phyloP scores from a whole-genome alignment of 768 basidiomycete species.

The Agaricus blazei region DNA sequence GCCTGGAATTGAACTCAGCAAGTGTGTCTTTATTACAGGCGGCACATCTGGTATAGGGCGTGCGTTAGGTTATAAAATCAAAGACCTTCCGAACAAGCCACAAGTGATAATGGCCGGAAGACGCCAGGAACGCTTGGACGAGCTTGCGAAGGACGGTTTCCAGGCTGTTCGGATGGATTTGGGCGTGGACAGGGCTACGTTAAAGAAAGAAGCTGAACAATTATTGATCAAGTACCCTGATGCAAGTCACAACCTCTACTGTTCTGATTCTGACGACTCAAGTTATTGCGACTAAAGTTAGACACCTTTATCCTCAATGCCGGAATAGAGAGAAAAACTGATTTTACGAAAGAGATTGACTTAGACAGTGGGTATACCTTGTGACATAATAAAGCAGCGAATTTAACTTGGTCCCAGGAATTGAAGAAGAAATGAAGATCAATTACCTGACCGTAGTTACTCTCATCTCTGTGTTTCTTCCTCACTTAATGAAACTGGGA shows the following conservation, averaged over 20 bases:
- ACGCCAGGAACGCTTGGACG: constrained; percentile 47
- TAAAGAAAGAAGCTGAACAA: constrained; percentile 36
- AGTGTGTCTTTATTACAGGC: constrained; percentile 48
- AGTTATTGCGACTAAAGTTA: neutral
- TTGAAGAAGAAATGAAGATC: constrained; percentile 42
- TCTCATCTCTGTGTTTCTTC: constrained; percentile 42
- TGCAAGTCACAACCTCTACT: constrained; percentile 22
- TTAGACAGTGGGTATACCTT: constrained; percentile 29
- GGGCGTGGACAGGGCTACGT: constrained; percentile 26
- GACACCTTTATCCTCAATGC: constrained; percentile 39
- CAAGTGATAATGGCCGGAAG: constrained; percentile 47
- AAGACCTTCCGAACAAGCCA: constrained; percentile 40
- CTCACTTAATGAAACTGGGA: constrained; percentile 48
- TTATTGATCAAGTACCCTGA: constrained; percentile 43
- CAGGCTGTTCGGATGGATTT: constrained; percentile 40
- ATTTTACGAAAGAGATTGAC: constrained; percentile 38
- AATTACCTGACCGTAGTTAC: constrained; percentile 50
- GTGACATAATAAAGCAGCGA: neutral
- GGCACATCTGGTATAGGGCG: constrained; percentile 57
- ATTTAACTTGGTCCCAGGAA: constrained; percentile 20
- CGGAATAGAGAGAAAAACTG: constrained; percentile 44
- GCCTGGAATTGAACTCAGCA: constrained; percentile 38
- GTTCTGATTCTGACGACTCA: no score
- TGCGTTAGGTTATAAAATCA: constrained; percentile 46
- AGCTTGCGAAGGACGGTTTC: constrained; percentile 36